Percentiles rank a stretch among this genome's conserved stretches.
Conservation (phyloP, 805 yeast genomes). For the Candida insectorum region DNA sequence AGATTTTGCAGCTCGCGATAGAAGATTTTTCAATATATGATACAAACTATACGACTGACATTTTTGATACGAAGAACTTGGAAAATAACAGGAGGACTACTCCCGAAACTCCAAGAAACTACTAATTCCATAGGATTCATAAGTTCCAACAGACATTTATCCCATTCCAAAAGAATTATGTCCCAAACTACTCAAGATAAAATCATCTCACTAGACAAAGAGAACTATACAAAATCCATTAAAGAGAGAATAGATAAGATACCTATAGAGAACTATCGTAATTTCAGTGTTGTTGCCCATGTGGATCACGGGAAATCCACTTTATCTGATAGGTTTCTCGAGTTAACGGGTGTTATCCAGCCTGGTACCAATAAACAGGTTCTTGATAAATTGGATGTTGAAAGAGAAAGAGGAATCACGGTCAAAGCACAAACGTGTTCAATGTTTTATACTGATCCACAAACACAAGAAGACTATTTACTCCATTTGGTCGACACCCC, state of each 20-base stretch:
- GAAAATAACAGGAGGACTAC: too few species aligned
- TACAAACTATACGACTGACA: too few species aligned
- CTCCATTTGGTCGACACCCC: conserved; percentile 95
- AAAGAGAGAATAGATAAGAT: conserved; percentile 68
- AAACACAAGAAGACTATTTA: conserved; percentile 68
- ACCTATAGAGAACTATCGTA: conserved; percentile 79
- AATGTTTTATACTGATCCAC: conserved; percentile 68
- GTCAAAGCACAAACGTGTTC: conserved; percentile 96
- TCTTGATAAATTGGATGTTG: conserved; percentile 88
- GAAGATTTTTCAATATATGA: too few species aligned
- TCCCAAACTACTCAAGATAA: conserved; percentile 2
- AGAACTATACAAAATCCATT: conserved; percentile 26
- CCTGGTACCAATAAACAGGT: conserved; percentile 78
- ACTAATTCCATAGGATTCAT: too few species aligned
- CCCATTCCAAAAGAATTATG: too few species aligned
- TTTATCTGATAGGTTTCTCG: conserved; percentile 80
- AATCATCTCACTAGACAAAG: conserved; percentile 21
- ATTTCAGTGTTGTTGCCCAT: conserved; percentile 94
- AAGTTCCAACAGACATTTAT: too few species aligned
- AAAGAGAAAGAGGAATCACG: conserved; percentile 93
- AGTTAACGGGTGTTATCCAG: conserved; percentile 83
- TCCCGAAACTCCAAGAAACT: too few species aligned
- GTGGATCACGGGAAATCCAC: conserved; percentile 92
- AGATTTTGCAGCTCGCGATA: too few species aligned
- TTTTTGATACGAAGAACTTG: too few species aligned